Conservation (phyloP, 345 rosid genomes). For the Salix exigua region DNA sequence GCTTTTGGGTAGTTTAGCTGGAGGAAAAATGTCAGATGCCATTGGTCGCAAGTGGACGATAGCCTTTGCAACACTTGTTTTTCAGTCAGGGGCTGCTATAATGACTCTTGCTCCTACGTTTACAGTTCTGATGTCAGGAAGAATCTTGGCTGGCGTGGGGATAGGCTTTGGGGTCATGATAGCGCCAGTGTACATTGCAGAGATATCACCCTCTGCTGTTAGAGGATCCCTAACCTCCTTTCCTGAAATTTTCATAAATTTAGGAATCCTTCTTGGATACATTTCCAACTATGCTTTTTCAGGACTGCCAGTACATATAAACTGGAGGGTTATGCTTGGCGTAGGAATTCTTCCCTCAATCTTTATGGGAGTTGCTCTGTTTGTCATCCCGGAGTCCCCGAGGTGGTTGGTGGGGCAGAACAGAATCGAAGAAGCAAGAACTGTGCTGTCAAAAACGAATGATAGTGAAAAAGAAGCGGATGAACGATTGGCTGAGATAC, state of each 20-base stretch:
- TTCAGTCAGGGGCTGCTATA: slow-evolving; percentile 25
- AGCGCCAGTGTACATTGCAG: slow-evolving; percentile 26
- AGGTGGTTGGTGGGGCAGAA: slow-evolving; percentile 26
- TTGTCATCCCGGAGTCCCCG: slow-evolving; percentile 30
- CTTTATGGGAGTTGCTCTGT: slow-evolving; percentile 17
- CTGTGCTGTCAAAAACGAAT: slow-evolving; percentile 15
- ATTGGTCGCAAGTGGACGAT: slow-evolving; percentile 31
- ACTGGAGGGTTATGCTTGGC: slow-evolving; percentile 32
- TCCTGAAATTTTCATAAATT: slow-evolving; percentile 21
- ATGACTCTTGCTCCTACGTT: slow-evolving; percentile 30
- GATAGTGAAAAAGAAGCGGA: slow-evolving; percentile 22
- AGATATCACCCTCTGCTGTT: slow-evolving; percentile 22
- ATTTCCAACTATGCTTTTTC: slow-evolving; percentile 22
- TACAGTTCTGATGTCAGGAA: slow-evolving; percentile 17
- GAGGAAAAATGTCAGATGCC: slow-evolving; percentile 30
- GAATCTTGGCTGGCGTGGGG: slow-evolving; percentile 23
- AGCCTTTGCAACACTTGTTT: slow-evolving; percentile 20
- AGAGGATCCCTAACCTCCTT: slow-evolving; percentile 27
- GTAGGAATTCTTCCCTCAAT: slow-evolving; percentile 25
- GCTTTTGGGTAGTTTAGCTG: slow-evolving; percentile 28
- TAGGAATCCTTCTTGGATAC: slow-evolving; percentile 25
- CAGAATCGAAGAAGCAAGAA: slow-evolving; percentile 20
- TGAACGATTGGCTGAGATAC: slow-evolving; percentile 26
- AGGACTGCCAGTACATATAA: slow-evolving; percentile 17
- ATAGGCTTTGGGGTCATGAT: slow-evolving; percentile 28